These are phyloP conservation scores for Yamadazyma ubonensis DNA, from an alignment of 805 yeast species.

Conservation along the genomic window DNA sequence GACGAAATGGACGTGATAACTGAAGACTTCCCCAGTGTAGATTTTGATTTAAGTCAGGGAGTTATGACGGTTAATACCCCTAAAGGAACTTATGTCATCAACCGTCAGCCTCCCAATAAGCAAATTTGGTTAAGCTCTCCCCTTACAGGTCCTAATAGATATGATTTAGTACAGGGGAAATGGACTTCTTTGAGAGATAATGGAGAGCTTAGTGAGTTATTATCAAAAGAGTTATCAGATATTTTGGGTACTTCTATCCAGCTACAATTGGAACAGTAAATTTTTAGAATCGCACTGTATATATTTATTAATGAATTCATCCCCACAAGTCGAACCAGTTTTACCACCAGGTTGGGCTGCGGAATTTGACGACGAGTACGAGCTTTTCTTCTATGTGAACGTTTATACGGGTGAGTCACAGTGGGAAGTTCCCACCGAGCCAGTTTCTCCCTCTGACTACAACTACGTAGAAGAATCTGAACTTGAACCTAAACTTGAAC, in stretches of 20 bases:
- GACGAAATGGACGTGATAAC: conserved; percentile 67
- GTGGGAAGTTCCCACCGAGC: not conserved
- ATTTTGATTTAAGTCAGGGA: conserved; percentile 80
- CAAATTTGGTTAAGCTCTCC: conserved; percentile 97
- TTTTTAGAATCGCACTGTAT: not conserved
- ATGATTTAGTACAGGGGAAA: conserved; percentile 64
- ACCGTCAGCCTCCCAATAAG: conserved; percentile 96
- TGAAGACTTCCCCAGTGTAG: conserved; percentile 63
- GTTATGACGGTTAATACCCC: conserved; percentile 71
- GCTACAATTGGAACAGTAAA: conserved; percentile 17
- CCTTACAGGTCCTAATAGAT: conserved; percentile 80
- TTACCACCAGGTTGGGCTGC: not conserved
- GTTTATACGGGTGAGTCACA: not conserved
- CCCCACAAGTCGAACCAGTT: not conserved
- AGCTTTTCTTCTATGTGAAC: not conserved
- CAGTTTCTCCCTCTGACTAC: not conserved
- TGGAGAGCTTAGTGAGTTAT: conserved; percentile 31
- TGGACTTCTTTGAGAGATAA: conserved; percentile 82
- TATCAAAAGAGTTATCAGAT: conserved; percentile 30
- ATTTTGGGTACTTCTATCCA: conserved; percentile 25
- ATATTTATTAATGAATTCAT: not conserved
- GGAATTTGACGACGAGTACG: not conserved
- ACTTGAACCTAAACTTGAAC: too few relatives aligned
- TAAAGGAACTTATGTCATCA: conserved; percentile 84
- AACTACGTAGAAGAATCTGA: too few relatives aligned